phyloP scores from a whole-genome alignment of 352 stramenopile species.

The Phytophthora fragariae region DNA sequence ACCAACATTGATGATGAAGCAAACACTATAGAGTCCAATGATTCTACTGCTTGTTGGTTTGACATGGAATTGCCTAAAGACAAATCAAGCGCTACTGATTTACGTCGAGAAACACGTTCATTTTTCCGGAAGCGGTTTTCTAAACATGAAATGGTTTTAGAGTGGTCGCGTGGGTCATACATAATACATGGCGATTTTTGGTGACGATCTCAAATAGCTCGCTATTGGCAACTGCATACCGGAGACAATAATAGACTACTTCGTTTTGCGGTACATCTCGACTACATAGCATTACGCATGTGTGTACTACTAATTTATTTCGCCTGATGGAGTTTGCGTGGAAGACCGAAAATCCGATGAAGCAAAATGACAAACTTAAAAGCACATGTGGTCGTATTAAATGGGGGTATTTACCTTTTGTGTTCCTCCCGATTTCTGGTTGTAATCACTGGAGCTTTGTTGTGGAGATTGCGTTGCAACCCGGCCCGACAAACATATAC shows the following conservation, averaged over 20 bases:
- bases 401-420: neutral
- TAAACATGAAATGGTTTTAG: neutral
- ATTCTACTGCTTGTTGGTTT: neutral
- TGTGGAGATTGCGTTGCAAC: neutral
- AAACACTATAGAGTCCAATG: neutral
- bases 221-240: neutral
- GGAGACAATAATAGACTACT: neutral
- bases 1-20: neutral
- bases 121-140: neutral
- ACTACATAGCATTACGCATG: neutral
- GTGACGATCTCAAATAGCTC: neutral
- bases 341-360: neutral
- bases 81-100: neutral
- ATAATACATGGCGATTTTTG: neutral
- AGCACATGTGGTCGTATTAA: neutral
- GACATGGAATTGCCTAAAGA: neutral
- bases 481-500: neutral
- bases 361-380: neutral
- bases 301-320: neutral
- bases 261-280: neutral
- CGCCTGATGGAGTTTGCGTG: neutral
- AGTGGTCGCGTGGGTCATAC: neutral
- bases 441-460: neutral
- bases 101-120: neutral
- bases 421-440: neutral